phyloP scores from a whole-genome alignment of 2,329 filamentous ascomycete species.

The Cladosporium austrohemisphaericum region DNA sequence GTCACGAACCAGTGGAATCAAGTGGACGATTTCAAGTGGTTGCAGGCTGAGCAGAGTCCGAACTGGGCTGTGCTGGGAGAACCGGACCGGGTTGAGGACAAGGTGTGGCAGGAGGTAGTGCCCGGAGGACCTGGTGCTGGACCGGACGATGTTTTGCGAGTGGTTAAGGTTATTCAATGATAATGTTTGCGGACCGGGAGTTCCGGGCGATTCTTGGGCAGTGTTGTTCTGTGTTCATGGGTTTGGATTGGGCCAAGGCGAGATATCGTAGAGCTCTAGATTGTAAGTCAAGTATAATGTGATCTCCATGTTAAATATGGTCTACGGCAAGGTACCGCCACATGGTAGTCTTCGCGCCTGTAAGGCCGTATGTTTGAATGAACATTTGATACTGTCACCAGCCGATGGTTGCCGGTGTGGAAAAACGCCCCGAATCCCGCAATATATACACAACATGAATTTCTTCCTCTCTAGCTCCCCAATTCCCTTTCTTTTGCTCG shows the following conservation, averaged over 20 bases:
- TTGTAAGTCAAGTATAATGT: no score
- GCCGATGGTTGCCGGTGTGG: constrained; percentile 13
- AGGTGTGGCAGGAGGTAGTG: constrained; percentile 67
- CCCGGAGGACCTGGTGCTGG: constrained; percentile 60
- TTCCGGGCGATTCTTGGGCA: neutral
- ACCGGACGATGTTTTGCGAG: constrained; percentile 62
- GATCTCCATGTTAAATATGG: no score
- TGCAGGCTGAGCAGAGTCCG: constrained; percentile 78
- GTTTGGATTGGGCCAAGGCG: neutral
- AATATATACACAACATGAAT: constrained; percentile 13
- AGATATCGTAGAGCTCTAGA: no score
- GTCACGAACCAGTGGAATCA: constrained; percentile 73
- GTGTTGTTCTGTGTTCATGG: neutral
- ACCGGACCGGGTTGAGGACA: constrained; percentile 49
- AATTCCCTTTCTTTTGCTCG: neutral
- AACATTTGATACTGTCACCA: constrained; percentile 15
- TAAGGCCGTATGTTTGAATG: neutral
- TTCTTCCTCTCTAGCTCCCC: constrained; percentile 3
- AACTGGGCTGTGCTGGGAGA: constrained; percentile 73
- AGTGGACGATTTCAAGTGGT: constrained; percentile 97
- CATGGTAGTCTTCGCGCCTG: no score
- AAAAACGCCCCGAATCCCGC: constrained; percentile 12
- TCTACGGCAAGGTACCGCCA: no score
- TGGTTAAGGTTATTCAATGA: constrained; percentile 20
- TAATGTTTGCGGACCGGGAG: neutral